Evolutionary conservation across 805 yeast species (phyloP).

Genomic region (Kodamaea neixiangensis): DNA sequence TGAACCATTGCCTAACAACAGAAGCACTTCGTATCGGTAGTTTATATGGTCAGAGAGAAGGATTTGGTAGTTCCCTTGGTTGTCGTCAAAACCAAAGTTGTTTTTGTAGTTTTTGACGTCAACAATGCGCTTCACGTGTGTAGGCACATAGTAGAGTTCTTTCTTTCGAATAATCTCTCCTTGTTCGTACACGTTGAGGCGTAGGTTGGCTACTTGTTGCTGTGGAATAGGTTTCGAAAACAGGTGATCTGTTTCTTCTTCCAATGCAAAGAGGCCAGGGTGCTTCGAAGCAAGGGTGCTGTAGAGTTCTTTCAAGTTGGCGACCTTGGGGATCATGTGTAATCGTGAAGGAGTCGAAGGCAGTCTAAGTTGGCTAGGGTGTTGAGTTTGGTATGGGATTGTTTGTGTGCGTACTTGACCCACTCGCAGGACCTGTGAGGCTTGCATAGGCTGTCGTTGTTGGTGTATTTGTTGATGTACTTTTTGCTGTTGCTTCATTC

Average conservation of each 20-base stretch:
- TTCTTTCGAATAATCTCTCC: conserved; percentile 57
- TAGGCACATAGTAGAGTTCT: conserved; percentile 54
- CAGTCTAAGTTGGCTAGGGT: background rate
- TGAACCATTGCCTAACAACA: conserved; percentile 71
- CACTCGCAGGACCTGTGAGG: background rate
- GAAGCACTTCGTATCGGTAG: conserved; percentile 65
- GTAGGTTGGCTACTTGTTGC: conserved; percentile 8
- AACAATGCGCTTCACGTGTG: conserved; percentile 22
- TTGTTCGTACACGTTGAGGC: conserved; percentile 55
- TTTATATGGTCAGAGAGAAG: conserved; percentile 69
- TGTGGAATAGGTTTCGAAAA: background rate
- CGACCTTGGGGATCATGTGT: conserved; percentile 1
- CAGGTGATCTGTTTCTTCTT: background rate
- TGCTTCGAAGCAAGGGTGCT: background rate
- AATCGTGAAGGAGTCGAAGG: background rate
- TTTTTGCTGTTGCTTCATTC: conserved; percentile 12
- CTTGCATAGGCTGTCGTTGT: conserved; percentile 7
- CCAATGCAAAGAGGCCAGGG: background rate
- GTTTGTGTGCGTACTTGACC: background rate
- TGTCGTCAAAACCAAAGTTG: conserved; percentile 76
- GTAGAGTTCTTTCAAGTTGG: conserved; percentile 1
- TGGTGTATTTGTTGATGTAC: conserved; percentile 10
- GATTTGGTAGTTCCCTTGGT: conserved; percentile 59
- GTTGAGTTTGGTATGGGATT: background rate
- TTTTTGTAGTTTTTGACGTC: conserved; percentile 40